A percentile compares a stretch with the other conserved stretches of the same genome.
phyloP scores from a whole-genome alignment of 2,329 filamentous ascomycete genomes.

The Cercospora sojina region DNA sequence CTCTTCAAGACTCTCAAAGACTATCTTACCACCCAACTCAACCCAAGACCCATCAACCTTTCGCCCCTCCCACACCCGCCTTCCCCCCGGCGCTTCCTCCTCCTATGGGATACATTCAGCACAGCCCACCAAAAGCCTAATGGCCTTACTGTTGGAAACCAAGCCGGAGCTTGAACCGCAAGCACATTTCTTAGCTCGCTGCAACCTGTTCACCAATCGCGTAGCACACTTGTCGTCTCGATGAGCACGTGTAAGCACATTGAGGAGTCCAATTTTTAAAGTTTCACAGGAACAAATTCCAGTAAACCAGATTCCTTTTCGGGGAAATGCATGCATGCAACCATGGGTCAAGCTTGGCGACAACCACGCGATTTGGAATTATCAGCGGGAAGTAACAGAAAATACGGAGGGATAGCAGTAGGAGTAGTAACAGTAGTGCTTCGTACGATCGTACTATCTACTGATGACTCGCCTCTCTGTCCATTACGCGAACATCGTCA shows the following conservation, averaged over 20 bases:
- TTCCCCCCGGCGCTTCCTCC: not conserved
- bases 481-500: not conserved
- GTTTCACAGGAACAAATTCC: too few relatives aligned
- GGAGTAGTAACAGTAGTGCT: not conserved
- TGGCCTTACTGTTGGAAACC: not conserved
- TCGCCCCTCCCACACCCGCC: not conserved
- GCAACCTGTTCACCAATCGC: not conserved
- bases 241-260: not conserved
- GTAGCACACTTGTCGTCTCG: not conserved
- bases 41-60: too few relatives aligned
- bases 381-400: too few relatives aligned
- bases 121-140: not conserved
- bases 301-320: not conserved
- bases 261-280: too few relatives aligned
- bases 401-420: not conserved
- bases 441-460: not conserved
- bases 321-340: not conserved
- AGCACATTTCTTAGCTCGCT: not conserved
- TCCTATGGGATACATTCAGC: not conserved
- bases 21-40: not conserved
- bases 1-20: too few relatives aligned
- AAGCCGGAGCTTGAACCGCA: not conserved
- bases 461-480: not conserved
- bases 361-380: not conserved
- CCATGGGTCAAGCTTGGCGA: not conserved